Percentiles rank a stretch among this genome's conserved stretches.
phyloP scores from a whole-genome alignment of 345 rosid species.

The Murraya koenigii region DNA sequence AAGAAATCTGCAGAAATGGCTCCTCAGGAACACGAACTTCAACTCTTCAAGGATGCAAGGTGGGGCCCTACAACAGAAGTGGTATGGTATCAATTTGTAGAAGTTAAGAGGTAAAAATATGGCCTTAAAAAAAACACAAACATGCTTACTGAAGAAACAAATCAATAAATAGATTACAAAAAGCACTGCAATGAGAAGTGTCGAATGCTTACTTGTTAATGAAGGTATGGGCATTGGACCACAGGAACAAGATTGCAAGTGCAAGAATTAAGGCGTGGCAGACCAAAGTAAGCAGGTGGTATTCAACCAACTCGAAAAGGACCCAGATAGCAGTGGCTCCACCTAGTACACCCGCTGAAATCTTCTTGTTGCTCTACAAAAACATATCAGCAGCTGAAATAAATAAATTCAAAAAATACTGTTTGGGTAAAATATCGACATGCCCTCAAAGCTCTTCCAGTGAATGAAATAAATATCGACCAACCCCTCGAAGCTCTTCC shows the following conservation, averaged over 20 bases:
- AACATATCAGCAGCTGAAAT: slow-evolving; percentile 84
- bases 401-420: neutral
- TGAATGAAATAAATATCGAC: too few species aligned
- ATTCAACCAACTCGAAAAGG: slow-evolving; percentile 70
- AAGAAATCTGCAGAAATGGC: slow-evolving; percentile 53
- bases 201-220: slow-evolving; percentile 56
- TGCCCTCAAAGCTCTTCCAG: too few species aligned
- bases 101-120: neutral
- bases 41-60: slow-evolving; percentile 77
- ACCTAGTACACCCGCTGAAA: slow-evolving; percentile 65
- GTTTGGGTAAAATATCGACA: too few species aligned
- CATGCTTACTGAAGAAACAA: neutral
- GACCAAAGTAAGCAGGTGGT: slow-evolving; percentile 66
- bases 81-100: neutral
- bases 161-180: neutral
- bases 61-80: slow-evolving; percentile 37
- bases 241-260: slow-evolving; percentile 60
- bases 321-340: slow-evolving; percentile 70
- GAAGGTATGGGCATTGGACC: slow-evolving; percentile 68
- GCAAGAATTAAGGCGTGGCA: slow-evolving; percentile 65
- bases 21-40: slow-evolving; percentile 71
- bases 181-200: neutral
- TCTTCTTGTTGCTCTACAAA: slow-evolving; percentile 85
- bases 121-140: neutral
- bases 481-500: too few species aligned